Percentiles rank a stretch among this genome's conserved stretches.
phyloP scores from a whole-genome alignment of 495 filamentous ascomycete genomes.

The Penicillium dipodomyicola region DNA sequence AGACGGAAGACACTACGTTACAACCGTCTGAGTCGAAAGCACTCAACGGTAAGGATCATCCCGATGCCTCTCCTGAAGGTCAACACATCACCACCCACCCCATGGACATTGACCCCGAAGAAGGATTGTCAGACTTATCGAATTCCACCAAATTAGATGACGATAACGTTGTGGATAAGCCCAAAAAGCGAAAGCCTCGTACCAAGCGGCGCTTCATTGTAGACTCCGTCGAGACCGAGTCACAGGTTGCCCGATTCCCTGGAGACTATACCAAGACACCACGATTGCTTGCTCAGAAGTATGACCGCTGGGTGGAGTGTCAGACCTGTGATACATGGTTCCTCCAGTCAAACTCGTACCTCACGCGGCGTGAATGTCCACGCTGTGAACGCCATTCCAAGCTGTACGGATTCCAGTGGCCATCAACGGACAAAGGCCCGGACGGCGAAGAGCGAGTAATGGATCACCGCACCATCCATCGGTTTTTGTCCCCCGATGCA shows the following conservation, averaged over 20 bases:
- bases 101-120: slow-evolving; percentile 13
- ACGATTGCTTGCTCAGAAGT: slow-evolving; percentile 65
- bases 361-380: slow-evolving; percentile 78
- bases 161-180: slow-evolving; percentile 17
- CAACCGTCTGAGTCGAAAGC: slow-evolving; percentile 9
- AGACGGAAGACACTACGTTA: slow-evolving; percentile 25
- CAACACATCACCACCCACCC: slow-evolving; percentile 11
- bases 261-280: slow-evolving; percentile 79
- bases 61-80: slow-evolving; percentile 13
- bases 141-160: slow-evolving; percentile 30
- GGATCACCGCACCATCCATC: slow-evolving; percentile 69
- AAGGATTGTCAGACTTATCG: slow-evolving; percentile 20
- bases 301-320: slow-evolving; percentile 82
- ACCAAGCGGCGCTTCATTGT: slow-evolving; percentile 33
- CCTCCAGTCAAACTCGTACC: slow-evolving; percentile 82
- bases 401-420: slow-evolving; percentile 92
- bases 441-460: slow-evolving; percentile 77
- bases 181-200: slow-evolving; percentile 21
- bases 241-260: slow-evolving; percentile 52
- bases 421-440: slow-evolving; percentile 81
- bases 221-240: slow-evolving; percentile 44
- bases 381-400: slow-evolving; percentile 95
- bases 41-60: not conserved
- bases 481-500: slow-evolving; percentile 65
- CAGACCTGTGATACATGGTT: slow-evolving; percentile 77